Conservation (phyloP, 1,139 yeast species). For the Taiozyma sp. region DNA sequence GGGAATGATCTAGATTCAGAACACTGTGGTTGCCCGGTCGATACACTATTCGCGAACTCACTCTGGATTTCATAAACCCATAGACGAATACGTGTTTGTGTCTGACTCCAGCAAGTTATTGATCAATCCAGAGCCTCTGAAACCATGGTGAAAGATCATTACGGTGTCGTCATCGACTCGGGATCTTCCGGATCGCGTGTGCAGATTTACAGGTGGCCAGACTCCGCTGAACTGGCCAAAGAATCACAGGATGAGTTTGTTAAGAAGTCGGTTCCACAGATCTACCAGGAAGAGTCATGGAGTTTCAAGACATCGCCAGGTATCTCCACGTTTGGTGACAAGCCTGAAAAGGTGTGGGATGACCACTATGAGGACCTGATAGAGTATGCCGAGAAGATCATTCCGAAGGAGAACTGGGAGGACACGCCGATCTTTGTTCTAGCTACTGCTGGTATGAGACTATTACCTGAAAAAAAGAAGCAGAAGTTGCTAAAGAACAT, state of each 20-base stretch:
- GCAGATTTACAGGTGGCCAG: conserved; percentile 66
- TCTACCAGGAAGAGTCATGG: conserved; percentile 58
- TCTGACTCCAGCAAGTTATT: not conserved
- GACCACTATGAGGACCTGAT: conserved; percentile 54
- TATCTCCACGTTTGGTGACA: conserved; percentile 51
- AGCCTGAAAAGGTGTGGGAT: conserved; percentile 50
- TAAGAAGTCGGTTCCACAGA: conserved; percentile 55
- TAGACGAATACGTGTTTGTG: not conserved
- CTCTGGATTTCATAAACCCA: not conserved
- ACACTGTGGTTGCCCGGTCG: not conserved
- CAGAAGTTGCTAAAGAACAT: conserved; percentile 44
- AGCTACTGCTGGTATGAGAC: conserved; percentile 83
- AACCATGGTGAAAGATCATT: conserved; percentile 26
- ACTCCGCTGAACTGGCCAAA: conserved; percentile 31
- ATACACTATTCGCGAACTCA: not conserved
- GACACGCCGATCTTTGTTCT: conserved; percentile 69
- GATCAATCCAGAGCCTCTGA: not conserved
- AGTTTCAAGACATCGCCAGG: conserved; percentile 65
- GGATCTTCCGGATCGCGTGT: conserved; percentile 81
- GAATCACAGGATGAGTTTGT: conserved; percentile 24
- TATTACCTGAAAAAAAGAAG: conserved; percentile 46
- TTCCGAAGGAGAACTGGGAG: conserved; percentile 48
- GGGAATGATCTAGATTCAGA: not conserved
- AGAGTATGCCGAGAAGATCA: conserved; percentile 51
- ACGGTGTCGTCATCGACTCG: conserved; percentile 76